A percentile compares a stretch with the other conserved stretches of the same genome.
phyloP scores from a whole-genome alignment of 345 rosid species.

The Arabidopsis suecica region DNA sequence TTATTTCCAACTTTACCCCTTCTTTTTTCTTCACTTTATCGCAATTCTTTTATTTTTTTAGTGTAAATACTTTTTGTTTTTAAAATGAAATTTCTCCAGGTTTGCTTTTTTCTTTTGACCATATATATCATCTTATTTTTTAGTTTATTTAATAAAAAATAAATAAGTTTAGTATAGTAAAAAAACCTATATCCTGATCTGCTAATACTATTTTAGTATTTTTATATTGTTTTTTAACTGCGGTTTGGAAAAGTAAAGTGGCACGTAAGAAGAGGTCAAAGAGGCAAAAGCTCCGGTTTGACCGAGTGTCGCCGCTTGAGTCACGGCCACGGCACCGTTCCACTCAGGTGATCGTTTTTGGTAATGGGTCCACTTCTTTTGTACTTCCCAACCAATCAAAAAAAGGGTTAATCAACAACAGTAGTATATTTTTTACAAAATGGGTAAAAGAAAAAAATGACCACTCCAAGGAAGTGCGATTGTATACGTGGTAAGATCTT shows the following conservation, averaged over 20 bases:
- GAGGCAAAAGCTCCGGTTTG: slow-evolving; percentile 56
- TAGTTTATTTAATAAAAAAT: not conserved
- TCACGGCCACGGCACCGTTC: slow-evolving; percentile 55
- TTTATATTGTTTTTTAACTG: slow-evolving; percentile 4
- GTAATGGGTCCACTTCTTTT: slow-evolving; percentile 6
- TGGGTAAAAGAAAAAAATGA: not conserved
- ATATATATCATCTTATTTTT: slow-evolving; percentile 8
- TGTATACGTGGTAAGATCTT: slow-evolving; percentile 21
- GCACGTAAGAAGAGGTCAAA: slow-evolving; percentile 51
- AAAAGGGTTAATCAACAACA: not conserved
- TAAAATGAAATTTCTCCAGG: slow-evolving; percentile 14
- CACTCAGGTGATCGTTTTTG: slow-evolving; percentile 34
- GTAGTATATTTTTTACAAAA: slow-evolving; percentile 1
- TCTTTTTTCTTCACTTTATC: slow-evolving; percentile 27
- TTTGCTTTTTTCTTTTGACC: slow-evolving; percentile 36
- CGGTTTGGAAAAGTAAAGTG: slow-evolving; percentile 10
- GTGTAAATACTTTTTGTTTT: slow-evolving; percentile 2
- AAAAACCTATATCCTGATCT: slow-evolving; percentile 8
- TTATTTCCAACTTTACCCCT: slow-evolving; percentile 18
- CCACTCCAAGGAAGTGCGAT: not conserved
- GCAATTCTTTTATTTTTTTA: not conserved
- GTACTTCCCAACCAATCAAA: slow-evolving; percentile 18
- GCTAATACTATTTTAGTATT: too few species aligned
- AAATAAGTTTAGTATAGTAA: not conserved
- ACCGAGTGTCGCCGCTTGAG: slow-evolving; percentile 63